Conservation (phyloP, 345 rosid genomes). For the Odontarrhena argentea region DNA sequence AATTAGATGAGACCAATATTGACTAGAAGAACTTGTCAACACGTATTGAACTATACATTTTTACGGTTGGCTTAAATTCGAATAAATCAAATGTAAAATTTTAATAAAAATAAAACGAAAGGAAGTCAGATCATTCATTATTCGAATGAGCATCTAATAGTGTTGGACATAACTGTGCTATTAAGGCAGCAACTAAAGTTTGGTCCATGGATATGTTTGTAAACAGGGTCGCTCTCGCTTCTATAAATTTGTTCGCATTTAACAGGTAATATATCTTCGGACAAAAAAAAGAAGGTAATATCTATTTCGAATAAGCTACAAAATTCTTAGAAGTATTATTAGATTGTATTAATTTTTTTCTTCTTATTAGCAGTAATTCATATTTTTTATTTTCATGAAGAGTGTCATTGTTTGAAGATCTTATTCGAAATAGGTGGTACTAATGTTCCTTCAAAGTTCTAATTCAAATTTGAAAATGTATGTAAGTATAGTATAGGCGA, state of each 20-base stretch:
- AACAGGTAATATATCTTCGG: neutral
- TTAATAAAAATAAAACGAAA: neutral
- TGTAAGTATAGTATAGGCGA: too few relatives aligned
- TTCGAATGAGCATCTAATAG: constrained; percentile 8
- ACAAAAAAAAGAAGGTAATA: neutral
- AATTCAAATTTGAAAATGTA: too few relatives aligned
- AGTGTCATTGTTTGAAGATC: too few relatives aligned
- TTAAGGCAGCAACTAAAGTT: neutral
- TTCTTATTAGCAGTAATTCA: too few relatives aligned
- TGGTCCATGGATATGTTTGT: neutral
- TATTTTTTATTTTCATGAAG: too few relatives aligned
- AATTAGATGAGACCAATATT: constrained; percentile 26
- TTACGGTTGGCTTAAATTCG: constrained; percentile 4
- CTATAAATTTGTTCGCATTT: neutral
- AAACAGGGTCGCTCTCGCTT: neutral
- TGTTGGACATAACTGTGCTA: constrained; percentile 16
- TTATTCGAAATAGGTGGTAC: too few relatives aligned
- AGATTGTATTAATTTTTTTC: neutral
- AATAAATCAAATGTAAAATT: constrained; percentile 1
- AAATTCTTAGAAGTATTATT: neutral
- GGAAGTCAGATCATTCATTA: constrained; percentile 12
- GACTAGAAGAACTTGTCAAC: constrained; percentile 35
- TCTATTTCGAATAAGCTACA: neutral
- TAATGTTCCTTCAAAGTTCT: too few relatives aligned
- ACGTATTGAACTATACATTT: constrained; percentile 26